These are phyloP conservation scores for Coniochaeta hoffmannii DNA, from an alignment of 2,329 filamentous ascomycete species.

Conservation along the genomic window DNA sequence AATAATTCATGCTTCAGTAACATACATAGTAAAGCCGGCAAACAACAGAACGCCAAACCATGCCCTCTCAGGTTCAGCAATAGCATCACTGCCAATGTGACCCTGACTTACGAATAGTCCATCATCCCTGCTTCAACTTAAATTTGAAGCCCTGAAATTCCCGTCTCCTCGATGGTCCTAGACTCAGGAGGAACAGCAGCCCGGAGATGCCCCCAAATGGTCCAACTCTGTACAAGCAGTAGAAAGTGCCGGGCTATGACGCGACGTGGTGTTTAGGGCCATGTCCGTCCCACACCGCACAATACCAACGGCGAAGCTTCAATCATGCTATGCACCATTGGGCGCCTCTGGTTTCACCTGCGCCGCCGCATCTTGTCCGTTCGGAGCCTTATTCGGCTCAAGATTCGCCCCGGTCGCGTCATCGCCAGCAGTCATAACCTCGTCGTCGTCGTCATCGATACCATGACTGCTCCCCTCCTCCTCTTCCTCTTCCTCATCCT, in stretches of 20 bases:
- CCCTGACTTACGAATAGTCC: neutral
- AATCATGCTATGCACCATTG: neutral
- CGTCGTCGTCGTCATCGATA: slow-evolving; percentile 23
- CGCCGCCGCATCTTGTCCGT: neutral
- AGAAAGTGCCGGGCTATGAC: neutral
- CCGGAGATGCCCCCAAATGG: too few species aligned
- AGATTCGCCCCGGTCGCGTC: slow-evolving; percentile 19
- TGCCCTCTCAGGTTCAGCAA: neutral
- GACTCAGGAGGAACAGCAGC: too few species aligned
- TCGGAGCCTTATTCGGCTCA: slow-evolving; percentile 5
- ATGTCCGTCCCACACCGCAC: neutral
- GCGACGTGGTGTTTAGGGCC: neutral
- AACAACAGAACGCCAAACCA: neutral
- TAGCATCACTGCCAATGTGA: neutral
- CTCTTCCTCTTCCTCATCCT: slow-evolving; percentile 29
- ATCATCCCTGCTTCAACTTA: neutral
- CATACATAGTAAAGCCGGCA: neutral
- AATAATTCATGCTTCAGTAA: neutral
- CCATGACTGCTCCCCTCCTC: slow-evolving; percentile 24
- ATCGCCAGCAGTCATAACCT: slow-evolving; percentile 14
- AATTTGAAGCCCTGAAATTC: neutral
- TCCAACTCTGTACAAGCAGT: too few species aligned
- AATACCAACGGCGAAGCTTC: neutral
- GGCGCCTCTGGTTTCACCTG: neutral
- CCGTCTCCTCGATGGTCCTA: too few species aligned